Evolutionary conservation across 1,284 basidiomycete species (phyloP), one percentile per base, ranked within the genome.

Genomic region (Malassezia nana): DNA sequence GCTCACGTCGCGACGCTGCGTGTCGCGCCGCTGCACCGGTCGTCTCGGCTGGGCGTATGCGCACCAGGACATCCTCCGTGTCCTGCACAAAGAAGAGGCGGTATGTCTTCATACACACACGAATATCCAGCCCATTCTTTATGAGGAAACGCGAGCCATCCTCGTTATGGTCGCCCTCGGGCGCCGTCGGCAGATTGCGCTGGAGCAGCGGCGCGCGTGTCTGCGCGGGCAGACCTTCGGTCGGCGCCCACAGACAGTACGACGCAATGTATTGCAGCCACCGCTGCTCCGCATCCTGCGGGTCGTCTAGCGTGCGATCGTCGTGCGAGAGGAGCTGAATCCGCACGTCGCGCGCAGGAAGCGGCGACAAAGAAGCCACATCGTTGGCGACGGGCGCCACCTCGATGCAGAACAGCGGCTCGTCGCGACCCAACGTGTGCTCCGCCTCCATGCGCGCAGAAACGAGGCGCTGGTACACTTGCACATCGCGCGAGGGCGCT

Each of bases 231-330:
- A 74, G 55, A 9, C 71, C 71, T 48, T 74, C 71, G 9, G 71
- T 74, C 3, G 70, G 69, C n/a, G 65, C 63, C 64, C 67, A 72
- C 6, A 72, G 62, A 49, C 66, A 84, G 75, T 84, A 96, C 8
- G 85, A 85, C 51, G 89, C 86, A 55, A 95, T 83, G 76, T 96
- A 96, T 3, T 84, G 79, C 62, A 88, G 84, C 89, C 89, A 91
- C 46, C 86, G 80, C 40, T 86, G 84, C 38, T 85, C 85, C 50
- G 84, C 77, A 15, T 84, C 85, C 72, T 86, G 86, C 0, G 85
- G 83, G 66, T 92, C 88, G 64, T 94, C 88, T 32, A 86, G 81
- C 45, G 83, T 86, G 2, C 84, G 80, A 69, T 95, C 91, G 61
- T 92, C 89, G 69, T 87, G 88, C 16, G 86, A 86, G 24, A 95